A percentile compares a stretch with the other conserved stretches of the same genome.
Conservation (phyloP, 495 filamentous ascomycete genomes). For the Podospora pseudopauciseta region DNA sequence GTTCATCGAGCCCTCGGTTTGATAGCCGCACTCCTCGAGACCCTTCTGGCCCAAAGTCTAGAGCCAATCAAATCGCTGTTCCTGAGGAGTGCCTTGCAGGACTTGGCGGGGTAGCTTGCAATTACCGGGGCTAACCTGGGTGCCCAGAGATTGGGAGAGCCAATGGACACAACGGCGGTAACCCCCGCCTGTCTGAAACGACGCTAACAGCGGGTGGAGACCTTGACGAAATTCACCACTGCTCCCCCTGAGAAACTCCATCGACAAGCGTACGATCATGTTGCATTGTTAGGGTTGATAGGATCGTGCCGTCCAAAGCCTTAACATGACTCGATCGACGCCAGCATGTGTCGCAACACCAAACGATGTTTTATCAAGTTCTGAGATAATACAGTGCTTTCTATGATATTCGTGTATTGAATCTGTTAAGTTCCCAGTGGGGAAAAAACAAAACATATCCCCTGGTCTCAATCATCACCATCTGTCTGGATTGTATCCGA, state of each 20-base stretch:
- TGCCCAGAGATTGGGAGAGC: constrained; percentile 4
- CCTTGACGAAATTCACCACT: constrained; percentile 3
- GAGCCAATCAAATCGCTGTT: constrained; percentile 2
- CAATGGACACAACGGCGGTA: constrained; percentile 4
- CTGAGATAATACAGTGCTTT: not conserved
- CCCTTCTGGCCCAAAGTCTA: not conserved
- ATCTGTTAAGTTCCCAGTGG: not conserved
- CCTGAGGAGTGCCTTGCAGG: not conserved
- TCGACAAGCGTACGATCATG: not conserved
- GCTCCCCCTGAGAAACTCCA: too few relatives aligned
- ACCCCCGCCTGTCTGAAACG: constrained; percentile 2
- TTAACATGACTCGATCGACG: not conserved
- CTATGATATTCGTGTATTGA: not conserved
- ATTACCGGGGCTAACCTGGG: constrained; percentile 2
- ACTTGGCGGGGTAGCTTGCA: constrained; percentile 9
- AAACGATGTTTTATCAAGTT: not conserved
- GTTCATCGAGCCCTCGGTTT: not conserved
- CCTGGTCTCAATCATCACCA: too few relatives aligned
- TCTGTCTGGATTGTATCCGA: not conserved
- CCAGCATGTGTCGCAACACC: not conserved
- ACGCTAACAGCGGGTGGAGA: constrained; percentile 7
- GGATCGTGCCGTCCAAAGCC: not conserved
- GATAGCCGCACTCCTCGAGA: not conserved
- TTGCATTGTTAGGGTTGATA: not conserved
- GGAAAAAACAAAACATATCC: too few relatives aligned